Evolutionary conservation across 257 asterid species (phyloP).

Genomic region (Capsicum chinense): DNA sequence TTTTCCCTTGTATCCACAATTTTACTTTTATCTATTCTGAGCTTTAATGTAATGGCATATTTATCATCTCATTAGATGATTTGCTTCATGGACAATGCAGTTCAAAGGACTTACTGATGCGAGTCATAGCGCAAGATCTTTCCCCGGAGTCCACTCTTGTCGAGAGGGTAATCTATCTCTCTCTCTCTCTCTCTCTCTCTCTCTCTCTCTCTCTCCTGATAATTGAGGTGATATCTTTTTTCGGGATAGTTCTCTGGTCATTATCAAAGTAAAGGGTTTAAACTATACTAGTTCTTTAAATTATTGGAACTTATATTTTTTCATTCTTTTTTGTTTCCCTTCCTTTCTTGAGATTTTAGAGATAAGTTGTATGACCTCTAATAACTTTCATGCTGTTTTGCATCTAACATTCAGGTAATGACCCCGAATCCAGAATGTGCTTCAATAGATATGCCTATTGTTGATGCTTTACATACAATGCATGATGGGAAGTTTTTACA

Average conservation of each 20-base stretch:
- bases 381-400: not conserved
- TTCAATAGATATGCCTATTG: slow-evolving; percentile 78
- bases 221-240: slow-evolving; percentile 3
- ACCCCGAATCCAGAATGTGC: slow-evolving; percentile 96
- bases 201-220: slow-evolving; percentile 3
- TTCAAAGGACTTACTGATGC: slow-evolving; percentile 91
- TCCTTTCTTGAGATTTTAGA: not conserved
- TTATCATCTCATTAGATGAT: slow-evolving; percentile 18
- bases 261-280: not conserved
- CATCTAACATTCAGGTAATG: slow-evolving; percentile 67
- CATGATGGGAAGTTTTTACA: slow-evolving; percentile 91
- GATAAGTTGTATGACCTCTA: not conserved
- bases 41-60: not conserved
- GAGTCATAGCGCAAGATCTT: slow-evolving; percentile 88
- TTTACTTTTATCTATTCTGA: not conserved
- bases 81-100: slow-evolving; percentile 42
- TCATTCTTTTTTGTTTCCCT: not conserved
- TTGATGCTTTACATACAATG: slow-evolving; percentile 96
- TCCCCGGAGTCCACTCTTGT: slow-evolving; percentile 79
- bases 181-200: not conserved
- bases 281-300: not conserved
- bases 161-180: slow-evolving; percentile 61
- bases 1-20: not conserved
- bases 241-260: not conserved
- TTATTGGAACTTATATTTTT: not conserved